Base-by-base conservation (phyloP, 371 early-diverging fungal genomes). In the Astathelohania contejeani region DNA sequence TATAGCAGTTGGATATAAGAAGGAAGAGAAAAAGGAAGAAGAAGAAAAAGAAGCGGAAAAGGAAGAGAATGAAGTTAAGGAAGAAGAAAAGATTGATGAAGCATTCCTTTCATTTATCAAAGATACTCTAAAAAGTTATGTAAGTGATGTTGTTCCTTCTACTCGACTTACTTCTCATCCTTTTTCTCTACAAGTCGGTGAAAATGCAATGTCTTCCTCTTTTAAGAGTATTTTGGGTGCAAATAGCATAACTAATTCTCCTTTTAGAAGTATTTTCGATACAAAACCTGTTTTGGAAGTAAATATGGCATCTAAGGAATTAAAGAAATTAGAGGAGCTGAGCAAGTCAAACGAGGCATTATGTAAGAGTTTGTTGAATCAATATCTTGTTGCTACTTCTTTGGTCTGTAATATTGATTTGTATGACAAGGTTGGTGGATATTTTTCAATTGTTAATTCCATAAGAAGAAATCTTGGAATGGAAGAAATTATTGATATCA, bases 321-420 rank as follows among this genome's bases (percentile, higher is more conserved):
- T 42, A 7, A 53, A 53, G 23, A 43, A 19, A 45, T 10, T 53
- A 3, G 18, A 19, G 12, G 39, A 16, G 48, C 2, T 50, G 26
- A 53, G 27, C 16, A 19, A 4, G 2, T 3, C 12, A 6, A 26
- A 53, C 16, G 16, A n/a, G 16, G 44, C 7, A 20, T 19, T 4
- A 35, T 38, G 29, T 32, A 50, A 28, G 0, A 27, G 2, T 56
- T 28, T 53, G 53, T 53, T 44, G 58, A 61, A 52, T 50, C 20
- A 47, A 35, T 49, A 27, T 62, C 20, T 55, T 65, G 2, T 46
- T 61, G 19, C 10, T 53, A 22, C 27, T 3, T 6, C 10, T 22
- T 3, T 47, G 14, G 9, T 42, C 6, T 24, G 54, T 22, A 23
- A 19, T 3, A 46, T 43, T 10, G 14, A 38, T 7, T 3, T 18